Percentiles rank a stretch among this genome's conserved stretches.
phyloP scores from a whole-genome alignment of 345 rosid species.

The Brassica nigra region DNA sequence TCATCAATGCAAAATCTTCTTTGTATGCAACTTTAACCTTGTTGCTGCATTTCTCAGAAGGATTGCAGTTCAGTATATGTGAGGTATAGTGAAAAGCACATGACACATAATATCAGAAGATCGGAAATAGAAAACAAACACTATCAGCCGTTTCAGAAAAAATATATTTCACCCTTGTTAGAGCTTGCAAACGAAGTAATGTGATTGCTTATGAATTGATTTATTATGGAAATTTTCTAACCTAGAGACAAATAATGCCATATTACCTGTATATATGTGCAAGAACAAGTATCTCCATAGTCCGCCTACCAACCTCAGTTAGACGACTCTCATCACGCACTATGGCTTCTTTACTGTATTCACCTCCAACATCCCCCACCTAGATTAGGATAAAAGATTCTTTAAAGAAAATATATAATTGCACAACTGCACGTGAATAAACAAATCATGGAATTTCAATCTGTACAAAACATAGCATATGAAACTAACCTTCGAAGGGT shows the following conservation, averaged over 20 bases:
- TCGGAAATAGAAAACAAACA: constrained; percentile 19
- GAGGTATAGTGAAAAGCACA: constrained; percentile 25
- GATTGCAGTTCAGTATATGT: constrained; percentile 25
- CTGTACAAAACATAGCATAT: neutral
- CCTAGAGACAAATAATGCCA: neutral
- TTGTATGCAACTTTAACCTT: constrained; percentile 90
- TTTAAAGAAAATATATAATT: neutral
- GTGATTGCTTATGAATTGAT: constrained; percentile 3
- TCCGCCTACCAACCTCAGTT: constrained; percentile 87
- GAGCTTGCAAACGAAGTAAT: constrained; percentile 2
- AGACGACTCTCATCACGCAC: constrained; percentile 90
- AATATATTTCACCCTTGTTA: constrained; percentile 16
- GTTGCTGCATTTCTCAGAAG: constrained; percentile 55
- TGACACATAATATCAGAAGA: constrained; percentile 25
- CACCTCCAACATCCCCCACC: constrained; percentile 85
- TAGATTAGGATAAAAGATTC: constrained; percentile 36
- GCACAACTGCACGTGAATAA: neutral
- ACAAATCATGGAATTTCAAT: constrained; percentile 11
- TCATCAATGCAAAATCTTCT: constrained; percentile 89
- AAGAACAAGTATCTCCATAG: constrained; percentile 88
- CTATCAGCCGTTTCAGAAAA: constrained; percentile 12
- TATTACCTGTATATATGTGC: constrained; percentile 84
- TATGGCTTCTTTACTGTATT: constrained; percentile 69
- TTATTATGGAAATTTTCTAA: constrained; percentile 8
- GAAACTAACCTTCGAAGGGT: constrained; percentile 71